A percentile compares a stretch with the other conserved stretches of the same genome.
phyloP scores from a whole-genome alignment of 768 basidiomycete genomes.

The Clavulina sp. region DNA sequence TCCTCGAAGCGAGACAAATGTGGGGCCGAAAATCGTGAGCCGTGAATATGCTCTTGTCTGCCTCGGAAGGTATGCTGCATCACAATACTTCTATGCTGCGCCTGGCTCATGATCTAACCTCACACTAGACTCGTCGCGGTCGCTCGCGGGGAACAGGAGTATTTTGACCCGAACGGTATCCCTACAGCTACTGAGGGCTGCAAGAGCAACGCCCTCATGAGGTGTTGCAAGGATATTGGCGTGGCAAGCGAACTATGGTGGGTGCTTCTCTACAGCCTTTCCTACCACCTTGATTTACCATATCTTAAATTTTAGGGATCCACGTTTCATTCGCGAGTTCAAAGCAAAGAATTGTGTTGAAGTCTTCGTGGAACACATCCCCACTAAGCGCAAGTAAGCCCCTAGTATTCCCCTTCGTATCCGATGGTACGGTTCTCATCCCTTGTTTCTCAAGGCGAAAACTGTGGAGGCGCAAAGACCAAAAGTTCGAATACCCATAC shows the following conservation, averaged over 20 bases:
- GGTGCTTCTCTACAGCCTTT: no score
- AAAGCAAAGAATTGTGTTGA: slow-evolving; percentile 71
- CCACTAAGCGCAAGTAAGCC: slow-evolving; percentile 79
- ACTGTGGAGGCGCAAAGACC: slow-evolving; percentile 77
- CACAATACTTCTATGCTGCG: neutral
- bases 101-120: slow-evolving; percentile 2
- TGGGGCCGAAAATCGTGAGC: slow-evolving; percentile 73
- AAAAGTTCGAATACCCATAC: slow-evolving; percentile 77
- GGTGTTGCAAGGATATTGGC: slow-evolving; percentile 93
- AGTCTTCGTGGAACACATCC: slow-evolving; percentile 65
- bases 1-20: slow-evolving; percentile 80
- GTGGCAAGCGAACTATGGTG: slow-evolving; percentile 93
- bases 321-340: slow-evolving; percentile 86
- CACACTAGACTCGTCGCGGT: slow-evolving; percentile 60
- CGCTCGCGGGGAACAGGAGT: slow-evolving; percentile 90
- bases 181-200: slow-evolving; percentile 88
- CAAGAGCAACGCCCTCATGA: slow-evolving; percentile 94
- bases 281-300: neutral
- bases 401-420: slow-evolving; percentile 11
- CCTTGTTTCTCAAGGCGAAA: slow-evolving; percentile 44
- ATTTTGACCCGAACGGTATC: slow-evolving; percentile 79
- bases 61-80: slow-evolving; percentile 55
- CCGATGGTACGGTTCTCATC: neutral
- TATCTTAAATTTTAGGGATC: slow-evolving; percentile 49
- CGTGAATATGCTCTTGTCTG: slow-evolving; percentile 91